Evolutionary conservation across 768 basidiomycete genomes (phyloP), one percentile per base, ranked within the genome.

Genomic region (Hebeloma cylindrosporum): DNA sequence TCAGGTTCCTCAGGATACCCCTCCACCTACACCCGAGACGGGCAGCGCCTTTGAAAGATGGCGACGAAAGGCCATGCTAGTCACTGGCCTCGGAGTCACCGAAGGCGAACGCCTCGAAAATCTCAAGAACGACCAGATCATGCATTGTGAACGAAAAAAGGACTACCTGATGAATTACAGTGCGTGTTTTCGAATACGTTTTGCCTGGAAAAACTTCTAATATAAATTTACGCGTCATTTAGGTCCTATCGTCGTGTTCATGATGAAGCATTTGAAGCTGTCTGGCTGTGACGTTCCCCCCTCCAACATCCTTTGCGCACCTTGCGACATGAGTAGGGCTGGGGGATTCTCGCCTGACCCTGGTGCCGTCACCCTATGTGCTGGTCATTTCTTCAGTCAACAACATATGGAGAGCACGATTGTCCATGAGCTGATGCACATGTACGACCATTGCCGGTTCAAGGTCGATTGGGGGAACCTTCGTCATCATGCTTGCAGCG

Each of bases 381-480:
- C 93, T 49, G 88, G 92, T 33, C 77, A 84, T 36, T 87, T 93
- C 56, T 77, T 82, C 62, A 79, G 73, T 63, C 85, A 90, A 60
- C 78, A 76, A 26, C 93, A 96, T 56, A 85, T 94, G 87, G 93
- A 98, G 65, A 81, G 91, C 58, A 95, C 94, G 22, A 70, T 99
- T 25, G 78, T 88, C 16, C 96, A 99, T 59, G 96, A 99, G 62
- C 78, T 98, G 34, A 68, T 98, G 18, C 96, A 98, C 60, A 83
- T 93, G 78, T 98, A 89, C 61, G 96, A 99, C 64, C 89, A 95
- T 51, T 88, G 90, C 67, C 82, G 83, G 64, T 98, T 98, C 71
- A 89, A 92, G 50, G 88, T 96, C 1, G 83, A 96, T 63, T 96
- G 91, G 93, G 66, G 64, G 35, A 88, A 98, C 65, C 61, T 98